Base-by-base conservation (phyloP, 371 early-diverging fungal genomes). In the Haplosporangium sp. region DNA sequence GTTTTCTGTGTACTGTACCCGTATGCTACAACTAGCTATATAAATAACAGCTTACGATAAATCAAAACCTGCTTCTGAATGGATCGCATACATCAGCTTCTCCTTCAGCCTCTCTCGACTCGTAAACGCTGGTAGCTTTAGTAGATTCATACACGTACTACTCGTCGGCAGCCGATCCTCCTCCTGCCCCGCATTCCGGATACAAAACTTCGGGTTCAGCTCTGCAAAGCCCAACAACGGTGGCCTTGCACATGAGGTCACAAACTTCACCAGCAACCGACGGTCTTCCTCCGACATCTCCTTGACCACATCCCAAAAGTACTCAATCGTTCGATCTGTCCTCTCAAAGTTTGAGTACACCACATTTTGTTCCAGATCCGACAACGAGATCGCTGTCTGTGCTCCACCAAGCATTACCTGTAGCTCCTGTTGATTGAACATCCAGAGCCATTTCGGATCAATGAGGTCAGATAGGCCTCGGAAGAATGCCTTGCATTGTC, bases 61-160 rank as follows among this genome's bases (percentile, higher is more conserved):
- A 64, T 95, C 95, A 85, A 98, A 98, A 11, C 98, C 98, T 42
- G 95, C 92, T 37, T 92, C 94, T 5, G 95, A 90, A 61, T 89
- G 90, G 60, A 97, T 94, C 0, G 98, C 95, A 71, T 95, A 94
- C 37, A 89, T 56, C 67, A 98, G 83, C 87, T 98, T 98, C 62
- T 85, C 80, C 76, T 82, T 85, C 69, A 94, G 73, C 11, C 83
- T 80, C 10, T 82, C 77, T 56, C 86, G 81, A 18, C 74, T 85
- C 42, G 85, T 85, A 74, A 94, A 98, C 13, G 86, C 83, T 0
- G 99, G 99, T 23, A 98, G 82, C 80, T 97, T 97, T 42, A 98
- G 82, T 54, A 97, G 83, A 80, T 98, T 98, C 65, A 98, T 93
- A 75, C 99, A 98, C 0, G 99, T 98, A 23, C 92, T 91, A 42